Evolutionary conservation across 495 filamentous ascomycete genomes (phyloP).

Genomic region (Podospora bellae-mahoneyi): DNA sequence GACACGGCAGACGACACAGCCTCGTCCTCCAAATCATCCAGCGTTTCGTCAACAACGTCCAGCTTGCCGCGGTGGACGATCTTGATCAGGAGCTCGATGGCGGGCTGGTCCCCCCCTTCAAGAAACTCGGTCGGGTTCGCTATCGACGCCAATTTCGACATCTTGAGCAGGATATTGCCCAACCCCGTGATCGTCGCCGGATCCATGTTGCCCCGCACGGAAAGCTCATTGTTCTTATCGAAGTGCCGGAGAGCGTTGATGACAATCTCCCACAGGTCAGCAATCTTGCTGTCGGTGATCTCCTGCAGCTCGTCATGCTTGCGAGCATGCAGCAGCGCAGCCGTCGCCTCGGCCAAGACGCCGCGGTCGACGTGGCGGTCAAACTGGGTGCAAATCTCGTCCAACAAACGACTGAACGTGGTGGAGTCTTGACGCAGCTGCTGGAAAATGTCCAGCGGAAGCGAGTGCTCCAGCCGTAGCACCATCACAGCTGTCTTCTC

Average conservation of each 20-base stretch:
- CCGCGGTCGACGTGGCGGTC: slow-evolving; percentile 79
- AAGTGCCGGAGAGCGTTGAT: slow-evolving; percentile 66
- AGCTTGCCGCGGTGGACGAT: slow-evolving; percentile 64
- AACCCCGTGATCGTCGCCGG: slow-evolving; percentile 62
- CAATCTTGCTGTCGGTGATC: slow-evolving; percentile 71
- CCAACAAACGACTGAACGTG: slow-evolving; percentile 74
- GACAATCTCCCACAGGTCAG: slow-evolving; percentile 79
- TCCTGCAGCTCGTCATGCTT: slow-evolving; percentile 85
- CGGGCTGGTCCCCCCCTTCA: slow-evolving; percentile 54
- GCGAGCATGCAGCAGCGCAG: slow-evolving; percentile 79
- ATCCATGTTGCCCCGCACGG: slow-evolving; percentile 58
- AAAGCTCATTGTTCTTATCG: slow-evolving; percentile 62
- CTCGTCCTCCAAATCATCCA: slow-evolving; percentile 69
- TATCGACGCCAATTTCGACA: slow-evolving; percentile 78
- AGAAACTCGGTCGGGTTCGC: slow-evolving; percentile 70
- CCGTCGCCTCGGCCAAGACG: slow-evolving; percentile 79
- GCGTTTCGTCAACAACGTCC: slow-evolving; percentile 58
- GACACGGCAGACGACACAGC: slow-evolving; percentile 69
- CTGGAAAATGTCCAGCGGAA: slow-evolving; percentile 85
- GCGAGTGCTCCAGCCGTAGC: slow-evolving; percentile 77
- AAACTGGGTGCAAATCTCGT: slow-evolving; percentile 93
- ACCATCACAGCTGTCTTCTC: slow-evolving; percentile 81
- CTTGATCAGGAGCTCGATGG: slow-evolving; percentile 66
- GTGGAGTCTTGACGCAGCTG: slow-evolving; percentile 82
- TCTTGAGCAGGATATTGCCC: slow-evolving; percentile 74